Evolutionary conservation across 2,329 filamentous ascomycete genomes (phyloP), one percentile per base, ranked within the genome.

Genomic region (Blastomyces silverae): DNA sequence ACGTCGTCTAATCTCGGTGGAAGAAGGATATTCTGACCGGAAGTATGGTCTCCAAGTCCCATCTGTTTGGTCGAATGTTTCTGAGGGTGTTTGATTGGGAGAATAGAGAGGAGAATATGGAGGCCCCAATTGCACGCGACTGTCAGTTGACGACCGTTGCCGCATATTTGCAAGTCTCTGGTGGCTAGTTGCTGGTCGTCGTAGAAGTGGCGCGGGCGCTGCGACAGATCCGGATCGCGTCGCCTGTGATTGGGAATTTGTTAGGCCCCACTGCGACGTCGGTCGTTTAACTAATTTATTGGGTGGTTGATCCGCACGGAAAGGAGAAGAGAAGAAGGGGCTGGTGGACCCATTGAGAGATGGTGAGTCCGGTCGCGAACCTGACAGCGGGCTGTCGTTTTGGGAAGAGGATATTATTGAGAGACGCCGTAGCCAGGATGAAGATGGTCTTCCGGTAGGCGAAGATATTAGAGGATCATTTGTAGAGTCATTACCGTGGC

Each of bases 281-380:
- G 83, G 80, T 53, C 85, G 82, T 75, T 88, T 88, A 63, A 88
- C 83, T 10, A 88, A 79, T 74, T 85, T 87, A 75, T 88, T 88
- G 31, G 82, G 83, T 31, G 68, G 66, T 68, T 74, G 73, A 66
- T 71, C 71, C 64, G 71, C 69, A 64, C 70, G 70, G 58, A 56
- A 63, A 42, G 72, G 67, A 28, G 73, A 69, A 70, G 52, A 73
- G 70, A 68, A 68, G 66, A 64, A 82, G 70, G 83, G 82, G 56
- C 80, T 81, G 25, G 78, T 80, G 31, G 83, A 84, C 63, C 79
- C 81, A 75, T 82, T 83, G 63, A 84, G 74, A 6, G 82, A 82
- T 20, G 83, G 80, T 7, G 84, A 84, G 48, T 77, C 73, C 2
- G 83, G 82, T 46, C 79, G 80, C 61, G 82, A 81, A 63, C 76